phyloP scores from a whole-genome alignment of 2,329 filamentous ascomycete species.

The Sporothrix sp. region DNA sequence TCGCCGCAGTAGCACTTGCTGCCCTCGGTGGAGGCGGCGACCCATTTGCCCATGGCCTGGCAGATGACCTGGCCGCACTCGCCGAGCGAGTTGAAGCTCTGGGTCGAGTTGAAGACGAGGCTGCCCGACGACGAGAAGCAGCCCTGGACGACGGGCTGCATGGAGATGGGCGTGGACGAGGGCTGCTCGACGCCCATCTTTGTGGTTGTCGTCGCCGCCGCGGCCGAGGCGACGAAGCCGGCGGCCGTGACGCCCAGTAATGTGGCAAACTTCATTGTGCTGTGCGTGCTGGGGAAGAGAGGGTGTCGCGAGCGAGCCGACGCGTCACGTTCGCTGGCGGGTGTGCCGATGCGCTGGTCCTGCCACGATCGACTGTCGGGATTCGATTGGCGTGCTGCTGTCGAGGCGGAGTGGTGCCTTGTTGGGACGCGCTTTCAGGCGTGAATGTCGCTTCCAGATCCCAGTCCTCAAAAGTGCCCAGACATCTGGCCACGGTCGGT shows the following conservation, averaged over 20 bases:
- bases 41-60: constrained; percentile 35
- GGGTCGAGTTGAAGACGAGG: constrained; percentile 21
- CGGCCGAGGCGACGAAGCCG: constrained; percentile 10
- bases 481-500: too few relatives aligned
- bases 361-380: constrained; percentile 11
- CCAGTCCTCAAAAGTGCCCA: too few relatives aligned
- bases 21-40: constrained; percentile 53
- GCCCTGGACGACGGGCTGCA: constrained; percentile 37
- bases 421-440: too few relatives aligned
- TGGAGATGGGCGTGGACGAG: constrained; percentile 27
- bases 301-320: background rate
- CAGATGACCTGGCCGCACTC: constrained; percentile 33
- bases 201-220: constrained; percentile 9
- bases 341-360: constrained; percentile 11
- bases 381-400: background rate
- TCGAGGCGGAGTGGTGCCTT: background rate
- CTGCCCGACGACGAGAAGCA: constrained; percentile 40
- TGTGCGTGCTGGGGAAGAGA: background rate
- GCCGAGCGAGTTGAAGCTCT: constrained; percentile 32
- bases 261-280: constrained; percentile 15
- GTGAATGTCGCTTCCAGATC: too few relatives aligned
- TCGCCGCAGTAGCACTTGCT: constrained; percentile 65
- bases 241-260: constrained; percentile 15
- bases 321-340: background rate
- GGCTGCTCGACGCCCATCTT: constrained; percentile 28